Base-by-base conservation (phyloP, 805 yeast genomes). In the Ogataea neopini region DNA sequence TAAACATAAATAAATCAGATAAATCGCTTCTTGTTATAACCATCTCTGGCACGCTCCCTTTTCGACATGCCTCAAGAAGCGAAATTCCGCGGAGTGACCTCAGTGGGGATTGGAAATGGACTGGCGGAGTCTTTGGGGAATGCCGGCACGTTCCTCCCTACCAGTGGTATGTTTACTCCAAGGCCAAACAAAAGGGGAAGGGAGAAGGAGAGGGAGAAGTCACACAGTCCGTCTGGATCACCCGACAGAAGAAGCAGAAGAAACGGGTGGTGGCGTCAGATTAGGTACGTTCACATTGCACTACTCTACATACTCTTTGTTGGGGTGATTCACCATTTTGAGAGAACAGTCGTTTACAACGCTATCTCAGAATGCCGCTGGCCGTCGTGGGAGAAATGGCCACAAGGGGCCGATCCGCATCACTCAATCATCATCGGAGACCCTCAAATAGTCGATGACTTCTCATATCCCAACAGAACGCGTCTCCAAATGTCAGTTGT, bases 381-480 rank as follows among this genome's bases (percentile, higher is more conserved):
- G 96, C 58, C 66, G 2, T 63, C 62, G 0, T 86, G 92, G 91
- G 89, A 84, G 54, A 39, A 64, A 4, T 83, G 88, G 88, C 57
- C 65, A 1, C 9, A 32, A 8, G 47, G 40, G 6, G 37, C 63
- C 2, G 45, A 49, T n/a, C 69, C 69, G 5, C 57, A 56, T 34
- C 59, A 49, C 40, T n/a, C 57, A 9, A 40, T 57, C 8, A 33
- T 94, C n/a, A 75, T 88, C 37, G 97, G 97, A 0, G 99, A 94
- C 64, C 98, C 99, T 0, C 99, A 94, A 63, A 73, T 94, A 25
- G 85, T 94, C 59, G 99, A 94, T 61, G 80, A 74, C 23, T 80
- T 86, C 64, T 86, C 98, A 0, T 94, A 94, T 62, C 96, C 96
- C 0, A 83, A 79, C 2, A 73, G 94, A 50, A 81, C 84, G 1